Evolutionary conservation across 2,329 filamentous ascomycete species (phyloP).

Genomic region (Arthroderma uncinatum): DNA sequence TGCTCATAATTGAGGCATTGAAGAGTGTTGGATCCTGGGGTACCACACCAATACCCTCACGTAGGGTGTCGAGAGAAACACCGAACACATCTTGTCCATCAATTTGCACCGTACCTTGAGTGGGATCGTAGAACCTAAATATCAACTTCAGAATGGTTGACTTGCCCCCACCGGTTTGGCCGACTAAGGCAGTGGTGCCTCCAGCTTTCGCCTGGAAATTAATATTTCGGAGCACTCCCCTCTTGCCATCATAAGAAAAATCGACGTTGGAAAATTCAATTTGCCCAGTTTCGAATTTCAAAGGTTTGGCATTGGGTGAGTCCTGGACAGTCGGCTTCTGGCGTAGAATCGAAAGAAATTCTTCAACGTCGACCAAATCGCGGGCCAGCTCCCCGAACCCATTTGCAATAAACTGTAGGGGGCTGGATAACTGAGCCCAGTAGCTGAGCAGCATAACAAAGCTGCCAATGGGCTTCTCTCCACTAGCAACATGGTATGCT

Average conservation of each 20-base stretch:
- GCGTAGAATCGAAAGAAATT: slow-evolving; percentile 38
- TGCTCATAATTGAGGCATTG: slow-evolving; percentile 53
- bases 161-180: slow-evolving; percentile 50
- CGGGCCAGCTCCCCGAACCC: slow-evolving; percentile 40
- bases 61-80: slow-evolving; percentile 47
- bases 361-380: slow-evolving; percentile 54
- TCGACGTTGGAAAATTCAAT: slow-evolving; percentile 41
- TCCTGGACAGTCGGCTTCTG: slow-evolving; percentile 38
- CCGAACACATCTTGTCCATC: slow-evolving; percentile 48
- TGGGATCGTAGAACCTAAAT: slow-evolving; percentile 45
- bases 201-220: slow-evolving; percentile 39
- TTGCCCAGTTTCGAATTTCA: slow-evolving; percentile 34
- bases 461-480: slow-evolving; percentile 43
- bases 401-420: slow-evolving; percentile 41
- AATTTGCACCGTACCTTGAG: slow-evolving; percentile 39
- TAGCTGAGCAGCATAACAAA: slow-evolving; percentile 57
- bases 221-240: slow-evolving; percentile 38
- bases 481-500: slow-evolving; percentile 42
- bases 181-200: slow-evolving; percentile 44
- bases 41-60: slow-evolving; percentile 51
- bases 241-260: slow-evolving; percentile 44
- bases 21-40: slow-evolving; percentile 56
- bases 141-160: slow-evolving; percentile 46
- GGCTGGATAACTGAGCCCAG: slow-evolving; percentile 44
- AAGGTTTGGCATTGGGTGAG: slow-evolving; percentile 23